Evolutionary conservation across 805 yeast species (phyloP), one percentile per base, ranked within the genome.

Genomic region (Jamesozyma gamospora): DNA sequence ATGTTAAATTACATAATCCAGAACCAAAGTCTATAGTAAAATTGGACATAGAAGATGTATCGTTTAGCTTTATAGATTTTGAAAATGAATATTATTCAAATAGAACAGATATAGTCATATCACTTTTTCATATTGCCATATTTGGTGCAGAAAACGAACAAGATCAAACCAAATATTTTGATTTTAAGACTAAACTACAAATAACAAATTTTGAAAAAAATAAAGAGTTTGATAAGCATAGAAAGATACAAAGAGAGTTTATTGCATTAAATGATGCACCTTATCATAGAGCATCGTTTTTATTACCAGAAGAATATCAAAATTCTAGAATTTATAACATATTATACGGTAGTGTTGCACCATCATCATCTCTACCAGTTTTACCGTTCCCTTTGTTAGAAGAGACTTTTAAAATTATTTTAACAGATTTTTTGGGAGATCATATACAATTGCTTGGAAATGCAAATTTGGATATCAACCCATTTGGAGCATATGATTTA

Each of bases 261-360:
- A 60, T 88, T 1, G 62, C 73, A 15, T 47, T 65, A 6, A 82
- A 85, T 50, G 98, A 92, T 65, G 82, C 83, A 0, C 86, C 95
- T 0, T 86, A 76, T 45, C 92, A 85, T 48, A 63, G 98, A 40
- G 66, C 77, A 16, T 79, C 92, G 0, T 88, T 86, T 55, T 58
- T 90, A 24, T 56, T 90, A 8, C 70, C 72, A 3, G 69, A 67
- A 6, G 67, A 69, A 12, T 61, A 63, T 12, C 71, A 79, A 39
- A 71, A 70, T 36, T 56, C 62, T 0, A 49, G 49, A 16, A 31
- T 46, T 1, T 83, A 79, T 47, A 59, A 66, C n/a, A 65, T 66
- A 4, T 65, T 68, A 0, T 69, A 60, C 44, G 77, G 79, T 0
- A 62, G 73, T 5, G 71, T 82, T 8, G 57, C 66, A 16, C 78